Conservation (phyloP, 2,329 filamentous ascomycete genomes). For the Colletotrichum tanaceti region DNA sequence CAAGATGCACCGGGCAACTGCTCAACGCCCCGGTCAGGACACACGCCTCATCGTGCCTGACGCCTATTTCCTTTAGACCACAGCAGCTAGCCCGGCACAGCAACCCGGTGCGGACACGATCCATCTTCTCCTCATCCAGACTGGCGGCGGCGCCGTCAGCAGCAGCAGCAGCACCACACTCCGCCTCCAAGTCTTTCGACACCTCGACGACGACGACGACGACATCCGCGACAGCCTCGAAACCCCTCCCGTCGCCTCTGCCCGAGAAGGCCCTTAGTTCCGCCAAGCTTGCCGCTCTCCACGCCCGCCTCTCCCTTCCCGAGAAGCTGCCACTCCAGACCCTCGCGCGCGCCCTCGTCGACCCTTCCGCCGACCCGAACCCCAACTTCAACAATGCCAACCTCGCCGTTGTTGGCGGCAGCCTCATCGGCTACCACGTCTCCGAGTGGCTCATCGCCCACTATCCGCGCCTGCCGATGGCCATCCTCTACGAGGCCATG, state of each 20-base stretch:
- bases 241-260: slow-evolving; percentile 74
- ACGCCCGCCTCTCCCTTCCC: slow-evolving; percentile 87
- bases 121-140: neutral
- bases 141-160: slow-evolving; percentile 18
- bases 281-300: slow-evolving; percentile 90
- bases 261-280: slow-evolving; percentile 75
- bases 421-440: slow-evolving; percentile 88
- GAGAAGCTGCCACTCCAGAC: slow-evolving; percentile 85
- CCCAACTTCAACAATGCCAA: slow-evolving; percentile 88
- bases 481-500: slow-evolving; percentile 87
- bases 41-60: slow-evolving; percentile 35
- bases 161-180: slow-evolving; percentile 14
- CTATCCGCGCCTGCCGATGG: slow-evolving; percentile 90
- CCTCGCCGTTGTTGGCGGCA: slow-evolving; percentile 82
- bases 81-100: slow-evolving; percentile 22
- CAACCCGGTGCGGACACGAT: slow-evolving; percentile 34
- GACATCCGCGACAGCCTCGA: slow-evolving; percentile 51
- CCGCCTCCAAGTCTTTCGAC: slow-evolving; percentile 9
- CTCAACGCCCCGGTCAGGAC: slow-evolving; percentile 49
- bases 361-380: slow-evolving; percentile 84
- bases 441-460: slow-evolving; percentile 88
- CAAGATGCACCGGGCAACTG: slow-evolving; percentile 56
- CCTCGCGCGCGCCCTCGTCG: slow-evolving; percentile 86
- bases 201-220: slow-evolving; percentile 45
- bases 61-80: slow-evolving; percentile 40